Base-by-base conservation (phyloP, 2,329 filamentous ascomycete genomes). In the Claviceps capensis region DNA sequence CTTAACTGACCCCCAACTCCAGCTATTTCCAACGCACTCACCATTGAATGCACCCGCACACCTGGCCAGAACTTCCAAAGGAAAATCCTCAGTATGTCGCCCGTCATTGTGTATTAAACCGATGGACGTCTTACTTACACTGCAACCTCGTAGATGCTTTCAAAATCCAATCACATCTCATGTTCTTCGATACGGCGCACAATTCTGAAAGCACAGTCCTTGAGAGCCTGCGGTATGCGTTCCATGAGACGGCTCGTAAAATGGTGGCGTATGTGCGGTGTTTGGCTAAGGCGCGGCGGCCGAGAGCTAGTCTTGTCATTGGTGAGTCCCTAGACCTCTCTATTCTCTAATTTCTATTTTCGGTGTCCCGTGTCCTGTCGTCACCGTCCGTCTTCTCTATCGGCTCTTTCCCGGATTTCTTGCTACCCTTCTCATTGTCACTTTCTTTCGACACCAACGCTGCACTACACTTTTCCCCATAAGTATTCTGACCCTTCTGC, bases 151-250 rank as follows among this genome's bases (percentile, higher is more conserved):
- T 8, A 80, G 76, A 76, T 60, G 70, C 81, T 3, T 88, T 97
- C 72, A 90, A 89, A 65, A 81, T 93, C 50, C 88, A 95, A 63
- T 83, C 89, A 49, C 86, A 93, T 60, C 73, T 81, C 48, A 90
- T 94, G 82, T 86, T 88, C 64, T 83, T 87, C 60, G 88, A 94
- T 65, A 86, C 86, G 4, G 68, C 74, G 3, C 83, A 91, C 71
- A 97, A 97, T 69, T 78, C 81, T 3, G 63, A 77, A 7, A 58
- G 64, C 4, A 86, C 82, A 0, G 85, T 93, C 13, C 72, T 91
- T 4, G 66, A 69, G n/a, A 95, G 93, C 59, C 70, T 96, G 3
- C 79, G 83, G 60, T 75, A 76, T n/a, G 82, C 81, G 36, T 91
- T 96, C 60, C 61, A 72, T 17, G 88, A 94, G 65, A 82, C 86